These are phyloP conservation scores for Anthracocystis setariae DNA, from an alignment of 1,284 basidiomycete species.

Conservation along the genomic window DNA sequence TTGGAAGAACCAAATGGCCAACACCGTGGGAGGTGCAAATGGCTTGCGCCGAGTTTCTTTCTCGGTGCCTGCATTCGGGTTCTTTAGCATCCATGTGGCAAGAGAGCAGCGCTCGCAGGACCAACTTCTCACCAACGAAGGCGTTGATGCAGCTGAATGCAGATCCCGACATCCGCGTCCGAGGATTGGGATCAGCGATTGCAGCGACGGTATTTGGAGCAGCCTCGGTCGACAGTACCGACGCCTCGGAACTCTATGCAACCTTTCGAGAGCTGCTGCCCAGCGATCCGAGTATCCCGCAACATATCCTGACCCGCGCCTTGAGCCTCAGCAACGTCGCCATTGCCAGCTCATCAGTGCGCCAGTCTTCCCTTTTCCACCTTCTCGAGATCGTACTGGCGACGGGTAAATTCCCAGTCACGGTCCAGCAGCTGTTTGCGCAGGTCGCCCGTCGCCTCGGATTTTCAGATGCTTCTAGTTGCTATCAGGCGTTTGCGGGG, in stretches of 20 bases:
- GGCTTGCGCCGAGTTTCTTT: slow-evolving; percentile 73
- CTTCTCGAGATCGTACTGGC: slow-evolving; percentile 75
- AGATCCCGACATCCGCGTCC: slow-evolving; percentile 85
- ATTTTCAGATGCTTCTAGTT: slow-evolving; percentile 73
- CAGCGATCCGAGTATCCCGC: slow-evolving; percentile 72
- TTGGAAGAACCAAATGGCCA: slow-evolving; percentile 27
- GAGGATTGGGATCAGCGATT: slow-evolving; percentile 78
- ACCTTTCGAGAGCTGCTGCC: slow-evolving; percentile 31
- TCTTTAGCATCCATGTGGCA: slow-evolving; percentile 11
- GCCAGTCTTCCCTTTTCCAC: slow-evolving; percentile 89
- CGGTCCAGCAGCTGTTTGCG: slow-evolving; percentile 76
- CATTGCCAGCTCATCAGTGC: slow-evolving; percentile 79
- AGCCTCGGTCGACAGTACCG: slow-evolving; percentile 14
- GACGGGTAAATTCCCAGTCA: slow-evolving; percentile 70
- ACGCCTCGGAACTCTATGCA: slow-evolving; percentile 37
- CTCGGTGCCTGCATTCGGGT: slow-evolving; percentile 69
- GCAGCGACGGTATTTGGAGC: slow-evolving; percentile 73
- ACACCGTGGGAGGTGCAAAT: slow-evolving; percentile 60
- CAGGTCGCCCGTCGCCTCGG: slow-evolving; percentile 78
- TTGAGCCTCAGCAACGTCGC: slow-evolving; percentile 84
- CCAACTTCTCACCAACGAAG: slow-evolving; percentile 4
- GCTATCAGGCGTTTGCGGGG: slow-evolving; percentile 82
- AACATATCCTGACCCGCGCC: slow-evolving; percentile 81
- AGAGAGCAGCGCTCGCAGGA: slow-evolving; percentile 12
- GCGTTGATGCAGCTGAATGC: slow-evolving; percentile 43